Percentiles rank a stretch among this genome's conserved stretches.
phyloP scores from a whole-genome alignment of 768 basidiomycete genomes.

The Leccinellum albellum region DNA sequence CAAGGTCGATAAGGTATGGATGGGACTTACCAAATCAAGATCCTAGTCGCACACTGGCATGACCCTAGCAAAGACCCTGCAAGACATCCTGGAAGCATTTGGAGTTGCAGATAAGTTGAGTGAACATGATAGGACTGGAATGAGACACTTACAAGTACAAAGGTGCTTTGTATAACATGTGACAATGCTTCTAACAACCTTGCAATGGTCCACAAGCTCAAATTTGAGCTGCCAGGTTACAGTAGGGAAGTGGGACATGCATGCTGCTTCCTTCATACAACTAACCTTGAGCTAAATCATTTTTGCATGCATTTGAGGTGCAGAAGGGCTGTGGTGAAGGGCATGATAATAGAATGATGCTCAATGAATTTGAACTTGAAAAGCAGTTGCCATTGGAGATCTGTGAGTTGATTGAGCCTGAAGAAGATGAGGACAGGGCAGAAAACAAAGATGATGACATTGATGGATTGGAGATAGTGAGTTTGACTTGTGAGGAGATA shows the following conservation, averaged over 20 bases:
- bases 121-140: no score
- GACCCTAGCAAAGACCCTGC: neutral
- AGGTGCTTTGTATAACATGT: neutral
- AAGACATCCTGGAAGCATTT: no score
- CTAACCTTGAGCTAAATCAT: neutral
- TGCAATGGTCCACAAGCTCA: neutral
- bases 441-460: no score
- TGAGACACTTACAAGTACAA: no score
- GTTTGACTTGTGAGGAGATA: neutral
- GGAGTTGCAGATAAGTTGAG: no score
- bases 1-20: neutral
- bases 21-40: neutral
- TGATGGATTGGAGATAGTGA: neutral
- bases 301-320: neutral
- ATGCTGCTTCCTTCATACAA: neutral
- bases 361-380: no score
- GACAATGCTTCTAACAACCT: neutral
- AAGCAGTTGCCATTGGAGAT: neutral
- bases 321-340: neutral
- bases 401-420: neutral
- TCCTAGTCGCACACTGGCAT: neutral
- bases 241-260: neutral
- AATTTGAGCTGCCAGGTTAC: neutral
- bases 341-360: neutral
- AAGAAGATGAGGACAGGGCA: no score